Evolutionary conservation across 2,329 filamentous ascomycete species (phyloP).

Genomic region (Fusarium tuaranense): DNA sequence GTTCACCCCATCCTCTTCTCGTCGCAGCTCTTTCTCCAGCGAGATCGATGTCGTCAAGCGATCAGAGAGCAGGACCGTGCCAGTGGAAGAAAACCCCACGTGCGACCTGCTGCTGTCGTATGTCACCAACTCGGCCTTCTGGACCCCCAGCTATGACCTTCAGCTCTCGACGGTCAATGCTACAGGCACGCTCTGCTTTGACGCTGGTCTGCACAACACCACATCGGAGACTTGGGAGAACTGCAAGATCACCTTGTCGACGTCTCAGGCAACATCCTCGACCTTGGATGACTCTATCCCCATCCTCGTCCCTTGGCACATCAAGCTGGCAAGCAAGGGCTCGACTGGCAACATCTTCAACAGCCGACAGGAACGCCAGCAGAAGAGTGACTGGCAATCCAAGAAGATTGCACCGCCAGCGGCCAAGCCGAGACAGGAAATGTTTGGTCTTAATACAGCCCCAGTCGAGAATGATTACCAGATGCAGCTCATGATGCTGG

Average conservation of each 20-base stretch:
- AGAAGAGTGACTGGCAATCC: slow-evolving; percentile 46
- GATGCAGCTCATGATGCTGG: slow-evolving; percentile 87
- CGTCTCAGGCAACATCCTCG: slow-evolving; percentile 69
- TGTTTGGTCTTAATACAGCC: slow-evolving; percentile 15
- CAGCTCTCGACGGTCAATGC: slow-evolving; percentile 67
- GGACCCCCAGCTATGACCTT: slow-evolving; percentile 72
- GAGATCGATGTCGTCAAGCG: slow-evolving; percentile 61
- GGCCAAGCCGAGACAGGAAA: slow-evolving; percentile 4
- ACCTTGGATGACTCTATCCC: slow-evolving; percentile 68
- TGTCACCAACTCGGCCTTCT: slow-evolving; percentile 67
- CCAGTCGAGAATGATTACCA: slow-evolving; percentile 72
- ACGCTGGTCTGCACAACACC: slow-evolving; percentile 70
- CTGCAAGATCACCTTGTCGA: slow-evolving; percentile 71
- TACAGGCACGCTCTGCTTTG: slow-evolving; percentile 68
- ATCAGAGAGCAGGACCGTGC: slow-evolving; percentile 48
- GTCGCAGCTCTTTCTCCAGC: slow-evolving; percentile 63
- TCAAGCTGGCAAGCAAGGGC: slow-evolving; percentile 58
- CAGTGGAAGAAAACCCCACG: slow-evolving; percentile 23
- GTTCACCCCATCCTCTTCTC: slow-evolving; percentile 59
- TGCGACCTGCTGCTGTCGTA: slow-evolving; percentile 69
- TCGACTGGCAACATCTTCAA: slow-evolving; percentile 47
- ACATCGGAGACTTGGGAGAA: slow-evolving; percentile 74
- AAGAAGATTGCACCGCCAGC: slow-evolving; percentile 55
- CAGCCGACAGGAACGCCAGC: slow-evolving; percentile 54
- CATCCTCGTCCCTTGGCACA: slow-evolving; percentile 65